Evolutionary conservation across 2,329 filamentous ascomycete species (phyloP), one percentile per base, ranked within the genome.

Genomic region (Talaromyces sp.): DNA sequence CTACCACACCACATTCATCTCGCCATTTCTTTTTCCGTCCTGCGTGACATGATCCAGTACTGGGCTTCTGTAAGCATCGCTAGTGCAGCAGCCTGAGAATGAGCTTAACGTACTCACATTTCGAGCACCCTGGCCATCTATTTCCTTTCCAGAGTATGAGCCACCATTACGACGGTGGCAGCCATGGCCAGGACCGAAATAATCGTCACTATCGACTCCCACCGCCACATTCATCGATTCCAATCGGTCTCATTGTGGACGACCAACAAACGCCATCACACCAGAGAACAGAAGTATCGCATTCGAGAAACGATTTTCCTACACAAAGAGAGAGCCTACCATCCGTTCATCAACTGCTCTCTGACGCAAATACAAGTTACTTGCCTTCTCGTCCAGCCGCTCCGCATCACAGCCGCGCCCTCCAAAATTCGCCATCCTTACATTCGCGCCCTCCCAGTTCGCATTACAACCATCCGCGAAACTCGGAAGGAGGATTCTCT

Each of bases 111-210:
- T 70, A 71, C 66, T 77, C 74, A 67, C 76, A 75, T 67, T 70
- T 74, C 67, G 77, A 77, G 68, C 74, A 75, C 62, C 78, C 78
- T 70, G 77, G 77, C 68, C 74, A 75, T 73, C 78, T 73, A 70
- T 75, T 78, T 68, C 73, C 75, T 68, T 66, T 68, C 57, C 69
- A 63, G 66, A 72, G 75, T 66, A 64, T 67, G 62, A 65, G 63
- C 56, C 68, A 70, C 56, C 65, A 72, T 52, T 72, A 73, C 67
- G 71, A 69, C 58, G 67, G 71, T 57, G 65, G 72, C 66, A 70
- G 72, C 50, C 67, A 56, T 67, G 56, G 70, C 69, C 72, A 75
- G 72, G 76, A 76, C 66, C 69, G 71, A 54, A 73, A 67, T 69
- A 71, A 72, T 60, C 72, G 67, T 64, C 75, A 74, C 59, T 80